phyloP scores from a whole-genome alignment of 208 protist genomes.

The Naegleria gruberi region DNA sequence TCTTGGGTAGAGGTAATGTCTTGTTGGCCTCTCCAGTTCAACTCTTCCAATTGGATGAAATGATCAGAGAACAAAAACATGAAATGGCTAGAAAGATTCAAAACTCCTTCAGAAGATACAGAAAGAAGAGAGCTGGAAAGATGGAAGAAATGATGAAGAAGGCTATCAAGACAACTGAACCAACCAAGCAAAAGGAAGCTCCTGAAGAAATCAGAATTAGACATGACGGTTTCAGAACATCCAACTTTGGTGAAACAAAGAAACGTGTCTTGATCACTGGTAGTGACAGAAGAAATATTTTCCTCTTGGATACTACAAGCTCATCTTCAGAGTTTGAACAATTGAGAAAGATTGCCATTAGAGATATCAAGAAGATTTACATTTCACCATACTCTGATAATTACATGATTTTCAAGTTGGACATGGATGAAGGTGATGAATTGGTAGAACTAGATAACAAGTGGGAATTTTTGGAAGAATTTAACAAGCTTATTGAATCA shows the following conservation, averaged over 20 bases:
- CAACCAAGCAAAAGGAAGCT: neutral
- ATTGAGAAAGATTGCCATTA: neutral
- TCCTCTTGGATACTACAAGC: neutral
- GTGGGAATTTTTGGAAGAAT: neutral
- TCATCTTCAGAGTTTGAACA: neutral
- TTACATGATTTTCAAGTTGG: neutral
- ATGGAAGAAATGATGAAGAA: neutral
- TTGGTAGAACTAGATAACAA: neutral
- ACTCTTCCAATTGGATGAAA: neutral
- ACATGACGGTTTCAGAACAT: neutral
- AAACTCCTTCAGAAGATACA: neutral
- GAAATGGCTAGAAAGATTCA: slow-evolving; percentile 12
- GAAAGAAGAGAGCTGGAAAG: neutral
- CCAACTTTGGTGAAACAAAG: neutral
- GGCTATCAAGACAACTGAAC: neutral
- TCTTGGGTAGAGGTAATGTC: neutral
- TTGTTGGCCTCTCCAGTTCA: neutral
- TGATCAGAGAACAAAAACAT: neutral
- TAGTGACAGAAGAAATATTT: neutral
- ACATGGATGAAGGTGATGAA: neutral
- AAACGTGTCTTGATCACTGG: neutral
- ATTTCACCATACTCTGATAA: neutral
- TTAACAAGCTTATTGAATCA: neutral
- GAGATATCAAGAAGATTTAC: neutral
- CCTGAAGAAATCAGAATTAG: neutral